Conservation (phyloP, 208 protist species). For the Crithidia fasciculata region DNA sequence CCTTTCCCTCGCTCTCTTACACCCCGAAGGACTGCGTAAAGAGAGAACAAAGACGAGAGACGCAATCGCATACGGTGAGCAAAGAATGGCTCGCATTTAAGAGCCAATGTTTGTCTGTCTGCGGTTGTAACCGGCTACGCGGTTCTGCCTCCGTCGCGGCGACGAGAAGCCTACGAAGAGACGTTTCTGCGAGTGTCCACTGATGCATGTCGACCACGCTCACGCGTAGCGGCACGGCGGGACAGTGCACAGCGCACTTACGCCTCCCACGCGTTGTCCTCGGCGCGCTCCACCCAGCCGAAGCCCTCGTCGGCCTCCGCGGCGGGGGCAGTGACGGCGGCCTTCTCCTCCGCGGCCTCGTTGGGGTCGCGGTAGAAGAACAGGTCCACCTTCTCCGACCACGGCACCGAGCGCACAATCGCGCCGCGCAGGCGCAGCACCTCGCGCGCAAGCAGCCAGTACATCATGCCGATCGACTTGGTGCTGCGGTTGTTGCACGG, state of each 20-base stretch:
- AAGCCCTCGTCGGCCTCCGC: conserved; percentile 66
- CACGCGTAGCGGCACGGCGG: no score
- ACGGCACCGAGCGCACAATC: conserved; percentile 92
- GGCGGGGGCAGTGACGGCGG: conserved; percentile 31
- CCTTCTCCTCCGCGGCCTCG: conserved; percentile 84
- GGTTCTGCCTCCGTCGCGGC: neutral
- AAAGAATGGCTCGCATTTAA: no score
- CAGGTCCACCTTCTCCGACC: conserved; percentile 99
- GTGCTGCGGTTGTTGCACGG: conserved; percentile 97
- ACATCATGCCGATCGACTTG: conserved; percentile 98
- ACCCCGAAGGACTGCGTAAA: no score
- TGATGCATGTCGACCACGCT: no score
- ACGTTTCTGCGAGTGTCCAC: no score
- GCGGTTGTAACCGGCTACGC: neutral
- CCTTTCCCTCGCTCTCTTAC: no score
- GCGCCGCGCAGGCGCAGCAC: conserved; percentile 96
- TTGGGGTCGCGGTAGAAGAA: conserved; percentile 99
- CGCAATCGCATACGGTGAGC: no score
- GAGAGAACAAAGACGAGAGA: no score
- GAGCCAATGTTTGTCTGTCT: conserved; percentile 2
- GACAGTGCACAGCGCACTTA: conserved; percentile 34
- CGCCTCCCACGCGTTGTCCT: conserved; percentile 92
- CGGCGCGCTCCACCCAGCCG: conserved; percentile 75
- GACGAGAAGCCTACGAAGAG: no score
- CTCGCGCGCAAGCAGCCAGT: conserved; percentile 98